Evolutionary conservation across 1,139 yeast species (phyloP).

Genomic region (Lodderomyces orthopsilosis): DNA sequence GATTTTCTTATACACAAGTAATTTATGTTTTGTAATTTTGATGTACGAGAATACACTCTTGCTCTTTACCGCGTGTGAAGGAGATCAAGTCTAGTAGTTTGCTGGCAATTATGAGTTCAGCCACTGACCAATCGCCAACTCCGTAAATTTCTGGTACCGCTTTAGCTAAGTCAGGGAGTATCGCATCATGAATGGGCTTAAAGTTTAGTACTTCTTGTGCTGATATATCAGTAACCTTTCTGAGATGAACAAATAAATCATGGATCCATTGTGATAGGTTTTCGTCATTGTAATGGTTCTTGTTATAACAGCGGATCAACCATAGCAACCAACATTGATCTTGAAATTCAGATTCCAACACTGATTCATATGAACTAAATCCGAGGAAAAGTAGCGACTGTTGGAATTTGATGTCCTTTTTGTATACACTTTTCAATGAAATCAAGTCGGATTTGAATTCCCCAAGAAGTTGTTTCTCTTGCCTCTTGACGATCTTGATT

Average conservation of each 20-base stretch:
- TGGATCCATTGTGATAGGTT: constrained; percentile 54
- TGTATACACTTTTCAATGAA: constrained; percentile 56
- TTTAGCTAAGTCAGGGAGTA: constrained; percentile 51
- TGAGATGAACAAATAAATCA: constrained; percentile 40
- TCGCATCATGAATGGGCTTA: constrained; percentile 50
- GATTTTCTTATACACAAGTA: neutral
- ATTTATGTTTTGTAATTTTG: constrained; percentile 7
- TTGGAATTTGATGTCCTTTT: constrained; percentile 53
- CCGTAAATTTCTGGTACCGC: constrained; percentile 62
- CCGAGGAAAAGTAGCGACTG: constrained; percentile 60
- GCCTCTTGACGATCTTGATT: constrained; percentile 44
- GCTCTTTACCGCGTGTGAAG: constrained; percentile 57
- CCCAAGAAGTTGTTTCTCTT: constrained; percentile 51
- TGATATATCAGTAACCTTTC: constrained; percentile 31
- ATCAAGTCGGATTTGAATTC: constrained; percentile 34
- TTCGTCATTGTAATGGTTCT: constrained; percentile 32
- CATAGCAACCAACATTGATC: constrained; percentile 64
- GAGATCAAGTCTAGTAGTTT: constrained; percentile 56
- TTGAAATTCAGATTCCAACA: constrained; percentile 45
- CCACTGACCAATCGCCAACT: constrained; percentile 62
- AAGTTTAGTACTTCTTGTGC: constrained; percentile 55
- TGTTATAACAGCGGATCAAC: constrained; percentile 59
- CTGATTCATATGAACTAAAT: constrained; percentile 50
- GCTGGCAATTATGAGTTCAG: constrained; percentile 58
- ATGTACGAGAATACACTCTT: constrained; percentile 55